Conservation (phyloP, 176 grass and related monocot species). For the Thinopyrum elongatum region DNA sequence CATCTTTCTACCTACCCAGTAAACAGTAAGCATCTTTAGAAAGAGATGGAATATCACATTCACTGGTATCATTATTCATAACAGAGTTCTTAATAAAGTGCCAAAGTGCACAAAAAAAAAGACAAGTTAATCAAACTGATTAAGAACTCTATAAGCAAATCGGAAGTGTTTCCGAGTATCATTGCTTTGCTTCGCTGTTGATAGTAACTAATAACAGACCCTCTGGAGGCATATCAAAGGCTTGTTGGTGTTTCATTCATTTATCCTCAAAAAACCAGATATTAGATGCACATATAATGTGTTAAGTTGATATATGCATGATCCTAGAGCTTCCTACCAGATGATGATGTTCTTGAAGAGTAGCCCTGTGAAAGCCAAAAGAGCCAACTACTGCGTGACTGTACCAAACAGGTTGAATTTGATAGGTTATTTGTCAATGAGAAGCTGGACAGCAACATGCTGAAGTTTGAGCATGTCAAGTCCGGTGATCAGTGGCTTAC, state of each 20-base stretch:
- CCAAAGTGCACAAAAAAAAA: background rate
- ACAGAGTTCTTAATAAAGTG: background rate
- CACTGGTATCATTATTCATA: background rate
- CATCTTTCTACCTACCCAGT: conserved; percentile 74
- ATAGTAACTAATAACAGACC: background rate
- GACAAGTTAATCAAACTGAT: background rate
- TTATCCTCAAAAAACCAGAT: background rate
- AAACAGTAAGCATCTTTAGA: conserved; percentile 1
- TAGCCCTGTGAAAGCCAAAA: background rate
- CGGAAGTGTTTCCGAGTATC: background rate
- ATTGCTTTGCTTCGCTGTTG: background rate
- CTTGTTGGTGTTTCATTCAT: background rate
- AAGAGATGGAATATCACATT: background rate
- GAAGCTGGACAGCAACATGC: too few relatives aligned
- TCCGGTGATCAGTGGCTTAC: too few relatives aligned
- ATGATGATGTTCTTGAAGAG: background rate
- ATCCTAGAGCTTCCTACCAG: background rate
- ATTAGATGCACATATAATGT: background rate
- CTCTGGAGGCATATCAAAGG: background rate
- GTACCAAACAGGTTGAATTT: background rate
- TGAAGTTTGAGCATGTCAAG: too few relatives aligned
- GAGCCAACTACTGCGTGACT: background rate
- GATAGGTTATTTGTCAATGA: background rate
- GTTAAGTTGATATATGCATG: background rate
- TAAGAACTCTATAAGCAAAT: background rate